Evolutionary conservation across 2,329 filamentous ascomycete species (phyloP).

Genomic region (Fusarium nygamai): DNA sequence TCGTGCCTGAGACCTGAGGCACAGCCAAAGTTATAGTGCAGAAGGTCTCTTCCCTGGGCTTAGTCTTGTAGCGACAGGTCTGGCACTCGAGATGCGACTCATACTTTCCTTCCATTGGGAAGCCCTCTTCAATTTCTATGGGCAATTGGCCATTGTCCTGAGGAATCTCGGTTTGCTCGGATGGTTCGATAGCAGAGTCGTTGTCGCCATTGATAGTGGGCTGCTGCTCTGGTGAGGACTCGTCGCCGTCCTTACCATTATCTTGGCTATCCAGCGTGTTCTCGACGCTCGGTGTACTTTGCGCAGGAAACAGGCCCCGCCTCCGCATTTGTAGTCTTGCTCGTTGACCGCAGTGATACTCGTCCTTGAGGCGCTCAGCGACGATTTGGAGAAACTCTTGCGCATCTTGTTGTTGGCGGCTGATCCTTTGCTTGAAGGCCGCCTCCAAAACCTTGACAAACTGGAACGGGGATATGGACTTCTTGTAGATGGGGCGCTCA

Average conservation of each 20-base stretch:
- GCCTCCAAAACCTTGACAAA: constrained; percentile 87
- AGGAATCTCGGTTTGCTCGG: constrained; percentile 33
- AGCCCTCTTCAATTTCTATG: constrained; percentile 71
- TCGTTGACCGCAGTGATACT: constrained; percentile 86
- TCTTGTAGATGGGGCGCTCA: constrained; percentile 91
- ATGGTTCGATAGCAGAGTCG: constrained; percentile 38
- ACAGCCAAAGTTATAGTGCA: constrained; percentile 93
- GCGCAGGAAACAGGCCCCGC: constrained; percentile 36
- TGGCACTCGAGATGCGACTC: constrained; percentile 97
- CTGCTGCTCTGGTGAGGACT: constrained; percentile 19
- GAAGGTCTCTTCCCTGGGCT: constrained; percentile 83
- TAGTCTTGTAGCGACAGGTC: constrained; percentile 89
- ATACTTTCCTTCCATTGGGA: constrained; percentile 90
- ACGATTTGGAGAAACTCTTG: constrained; percentile 97
- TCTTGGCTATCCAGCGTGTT: constrained; percentile 36
- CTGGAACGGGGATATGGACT: constrained; percentile 87
- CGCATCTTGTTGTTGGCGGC: constrained; percentile 94
- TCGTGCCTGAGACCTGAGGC: constrained; percentile 82
- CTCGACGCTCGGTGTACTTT: constrained; percentile 11
- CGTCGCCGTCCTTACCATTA: constrained; percentile 24
- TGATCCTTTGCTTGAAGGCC: constrained; percentile 91
- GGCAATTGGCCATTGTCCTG: constrained; percentile 40
- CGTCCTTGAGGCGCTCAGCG: constrained; percentile 89
- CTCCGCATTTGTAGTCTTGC: constrained; percentile 69
- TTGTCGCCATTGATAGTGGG: constrained; percentile 14